These are phyloP conservation scores for Talaromyces funiculosus DNA, from an alignment of 2,329 filamentous ascomycete genomes.

Conservation along the genomic window DNA sequence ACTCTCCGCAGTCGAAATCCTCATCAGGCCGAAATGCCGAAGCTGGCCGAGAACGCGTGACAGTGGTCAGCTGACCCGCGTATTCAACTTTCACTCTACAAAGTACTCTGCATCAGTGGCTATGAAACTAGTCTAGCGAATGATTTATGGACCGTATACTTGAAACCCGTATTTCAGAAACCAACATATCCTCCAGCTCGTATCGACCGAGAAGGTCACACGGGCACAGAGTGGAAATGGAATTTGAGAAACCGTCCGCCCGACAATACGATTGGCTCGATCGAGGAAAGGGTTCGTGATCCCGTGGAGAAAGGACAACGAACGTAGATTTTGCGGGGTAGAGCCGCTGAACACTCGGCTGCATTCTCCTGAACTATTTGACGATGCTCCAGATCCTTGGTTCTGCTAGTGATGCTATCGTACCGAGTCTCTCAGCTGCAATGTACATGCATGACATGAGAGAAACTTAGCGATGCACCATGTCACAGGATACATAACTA, in stretches of 20 bases:
- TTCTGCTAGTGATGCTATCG: neutral
- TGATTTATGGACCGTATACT: neutral
- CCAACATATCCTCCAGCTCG: neutral
- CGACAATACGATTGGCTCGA: neutral
- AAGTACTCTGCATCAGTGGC: neutral
- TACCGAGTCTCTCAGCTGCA: neutral
- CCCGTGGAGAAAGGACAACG: neutral
- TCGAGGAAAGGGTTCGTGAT: neutral
- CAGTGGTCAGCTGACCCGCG: constrained; percentile 4
- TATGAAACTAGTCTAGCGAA: neutral
- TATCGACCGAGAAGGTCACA: neutral
- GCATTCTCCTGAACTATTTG: neutral
- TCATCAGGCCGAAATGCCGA: neutral
- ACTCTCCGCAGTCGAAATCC: neutral
- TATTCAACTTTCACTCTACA: neutral
- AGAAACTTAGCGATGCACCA: neutral
- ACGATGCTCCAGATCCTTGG: neutral
- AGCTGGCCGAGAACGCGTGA: constrained; percentile 8
- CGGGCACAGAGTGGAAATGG: neutral
- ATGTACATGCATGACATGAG: neutral
- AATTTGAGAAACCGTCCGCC: neutral
- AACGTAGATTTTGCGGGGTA: neutral
- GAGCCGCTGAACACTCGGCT: neutral
- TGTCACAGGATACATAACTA: neutral
- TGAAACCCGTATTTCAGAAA: neutral